Evolutionary conservation across 1,139 yeast species (phyloP), one percentile per base, ranked within the genome.

Genomic region (Suhomyces guaymorum): DNA sequence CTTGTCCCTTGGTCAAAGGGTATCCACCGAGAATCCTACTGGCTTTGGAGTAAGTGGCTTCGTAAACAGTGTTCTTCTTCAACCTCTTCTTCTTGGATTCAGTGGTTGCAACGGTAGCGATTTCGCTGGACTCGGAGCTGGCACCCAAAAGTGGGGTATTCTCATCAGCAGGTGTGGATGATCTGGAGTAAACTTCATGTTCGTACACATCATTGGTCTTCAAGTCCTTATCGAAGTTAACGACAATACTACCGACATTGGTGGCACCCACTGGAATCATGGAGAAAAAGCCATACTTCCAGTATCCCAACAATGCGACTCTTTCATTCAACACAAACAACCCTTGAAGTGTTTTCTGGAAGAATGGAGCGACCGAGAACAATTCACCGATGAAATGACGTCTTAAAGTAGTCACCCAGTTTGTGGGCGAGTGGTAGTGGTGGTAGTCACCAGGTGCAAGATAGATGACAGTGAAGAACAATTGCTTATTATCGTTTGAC

Each of bases 231-330:
- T 94, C 99, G 53, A 94, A 94, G 55, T 90, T 88, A 46, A 94
- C 77, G 39, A 85, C 80, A 47, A 94, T 92, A 51, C 95, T 84
- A 13, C 99, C 99, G 24, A 94, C 99, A 59, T 94, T 94, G 5
- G 98, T 94, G 18, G 99, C 99, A 16, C 99, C 99, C 8, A 94
- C 98, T 0, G 98, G 97, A 2, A 96, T 90, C 99, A 94, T 94
- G 44, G 95, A 84, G 66, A 92, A 92, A 56, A 94, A 94, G 0
- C 99, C 99, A 59, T 92, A 77, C 55, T 86, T 86, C 97, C 98
- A 94, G 52, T 87, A 82, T 2, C 99, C 99, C 42, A 94, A 73
- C 32, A 94, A 68, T 0, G 97, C 95, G 7, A 94, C 98, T 51
- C 99, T 76, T 63, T 94, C 99, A 58, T 94, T 94, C 49, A 94